Percentiles rank a stretch among this genome's conserved stretches.
phyloP scores from a whole-genome alignment of 176 grass and related monocot genomes.

The Olyra latifolia region DNA sequence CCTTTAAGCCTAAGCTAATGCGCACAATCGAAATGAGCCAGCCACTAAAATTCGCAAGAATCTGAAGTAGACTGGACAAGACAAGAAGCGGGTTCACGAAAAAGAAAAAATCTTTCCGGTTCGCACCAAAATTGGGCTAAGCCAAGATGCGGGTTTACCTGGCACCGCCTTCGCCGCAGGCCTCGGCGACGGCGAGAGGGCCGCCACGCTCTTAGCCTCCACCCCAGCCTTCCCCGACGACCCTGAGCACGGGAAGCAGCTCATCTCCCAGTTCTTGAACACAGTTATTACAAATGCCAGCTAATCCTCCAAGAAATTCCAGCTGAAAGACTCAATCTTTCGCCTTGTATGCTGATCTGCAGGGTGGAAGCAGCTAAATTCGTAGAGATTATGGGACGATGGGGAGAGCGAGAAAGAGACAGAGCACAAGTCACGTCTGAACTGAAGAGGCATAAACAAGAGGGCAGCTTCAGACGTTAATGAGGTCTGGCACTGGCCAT shows the following conservation, averaged over 20 bases:
- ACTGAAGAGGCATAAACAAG: slow-evolving; percentile 35
- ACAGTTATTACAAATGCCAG: slow-evolving; percentile 25
- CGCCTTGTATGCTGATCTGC: slow-evolving; percentile 1
- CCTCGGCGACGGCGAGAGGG: slow-evolving; percentile 45
- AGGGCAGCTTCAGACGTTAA: not conserved
- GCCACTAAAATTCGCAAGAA: not conserved
- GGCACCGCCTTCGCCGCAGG: slow-evolving; percentile 22
- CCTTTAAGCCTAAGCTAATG: not conserved
- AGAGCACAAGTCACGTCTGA: slow-evolving; percentile 21
- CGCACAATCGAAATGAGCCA: not conserved
- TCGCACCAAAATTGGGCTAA: not conserved
- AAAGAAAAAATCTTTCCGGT: not conserved
- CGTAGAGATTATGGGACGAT: slow-evolving; percentile 15
- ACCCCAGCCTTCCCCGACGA: slow-evolving; percentile 53
- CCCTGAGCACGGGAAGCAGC: slow-evolving; percentile 66
- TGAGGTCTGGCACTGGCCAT: not conserved
- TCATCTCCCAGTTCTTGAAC: slow-evolving; percentile 45
- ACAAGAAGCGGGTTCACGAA: not conserved
- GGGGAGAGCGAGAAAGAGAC: not conserved
- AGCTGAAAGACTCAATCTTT: slow-evolving; percentile 30
- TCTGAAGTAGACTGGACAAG: not conserved
- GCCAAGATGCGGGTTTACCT: slow-evolving; percentile 26
- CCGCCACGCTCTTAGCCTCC: slow-evolving; percentile 42
- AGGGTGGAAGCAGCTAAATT: slow-evolving; percentile 25
- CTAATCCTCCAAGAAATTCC: slow-evolving; percentile 7